Evolutionary conservation across 768 basidiomycete genomes (phyloP), one percentile per base, ranked within the genome.

Genomic region (Russula sp.): DNA sequence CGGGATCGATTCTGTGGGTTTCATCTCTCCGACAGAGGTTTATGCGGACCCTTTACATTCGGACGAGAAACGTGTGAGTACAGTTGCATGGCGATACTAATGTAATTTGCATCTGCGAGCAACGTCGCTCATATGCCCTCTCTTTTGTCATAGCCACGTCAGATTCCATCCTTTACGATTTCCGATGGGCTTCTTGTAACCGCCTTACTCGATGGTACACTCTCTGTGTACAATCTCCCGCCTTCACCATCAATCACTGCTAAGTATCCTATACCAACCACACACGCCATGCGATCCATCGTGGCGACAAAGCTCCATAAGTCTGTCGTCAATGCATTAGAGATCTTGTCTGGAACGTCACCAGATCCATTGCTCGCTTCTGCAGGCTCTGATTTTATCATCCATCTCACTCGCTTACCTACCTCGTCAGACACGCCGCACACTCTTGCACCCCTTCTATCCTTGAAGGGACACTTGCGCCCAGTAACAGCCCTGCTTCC

Each of bases 21-120:
- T 67, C 29, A 42, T 62, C 35, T 42, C 58, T 20, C 64, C 66
- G 42, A 61, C 55, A 0, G 56, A 62, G 48, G 35, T 62, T 42
- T 65, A 61, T 20, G 60, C 64, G 54, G 66, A 67, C 41, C 66
- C 66, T 3, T 58, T 10, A 25, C 60, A 65, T 46, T 65, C 64
- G 18, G 48, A 62, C 11, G 64, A 65, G 50, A 48, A 46, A 55
- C 60, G 53, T 43, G 66, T 67, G 47, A 58, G 66, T 66, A 59
- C 14, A 16, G 47, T 42, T 34, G 29, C 14, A 25, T 20, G 14
- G 8, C 43, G 32, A 16, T 53, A 46, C 39, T 36, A 56, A 43
- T 39, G 41, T 34, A 39, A 49, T 13, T 38, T 20, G 54, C 54
- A 46, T 14, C n/a, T 2, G 32, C 42, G 14, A 11, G 35, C 53